Evolutionary conservation across 2,329 filamentous ascomycete genomes (phyloP), one percentile per base, ranked within the genome.

Genomic region (Pseudogymnoascus sp.): DNA sequence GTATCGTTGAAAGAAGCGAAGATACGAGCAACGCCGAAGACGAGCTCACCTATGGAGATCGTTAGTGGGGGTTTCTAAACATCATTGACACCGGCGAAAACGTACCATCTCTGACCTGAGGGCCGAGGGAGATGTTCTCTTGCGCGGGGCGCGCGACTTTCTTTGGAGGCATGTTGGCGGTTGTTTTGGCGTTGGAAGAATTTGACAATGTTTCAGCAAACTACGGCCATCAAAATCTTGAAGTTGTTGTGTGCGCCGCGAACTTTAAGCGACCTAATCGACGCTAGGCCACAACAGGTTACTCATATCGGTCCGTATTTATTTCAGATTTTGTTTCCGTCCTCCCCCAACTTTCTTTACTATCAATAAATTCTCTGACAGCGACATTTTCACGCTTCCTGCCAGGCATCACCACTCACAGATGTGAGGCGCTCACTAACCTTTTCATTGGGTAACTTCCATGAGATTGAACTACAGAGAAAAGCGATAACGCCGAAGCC

Each of bases 81-180:
- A 10, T 21, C 17, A 54, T 60, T 41, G 64, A 50, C 26, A 64
- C 41, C 68, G 17, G 17, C 17, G 17, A 17, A 17, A 69, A 76
- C 85, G 76, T 78, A 93, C 91, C 92, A 85, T 97, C 93, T 77
- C 92, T 89, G 82, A 92, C 90, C 80, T 96, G 90, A 77, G 94
- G 94, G 74, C 94, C 94, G 74, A 97, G 87, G 80, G 89, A 92
- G 84, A 99, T 94, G 83, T 99, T 99, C 88, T 97, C 94, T 83
- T 93, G 87, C 73, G 85, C 84, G 74, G 89, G 86, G 77, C 88
- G 84, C 74, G 85, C 81, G 79, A 87, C 87, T 84, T 93, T 92
- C 87, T 95, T 95, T 79, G 92, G 92, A 80, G 92, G 82, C 93
- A 97, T 97, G 77, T 80, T 90, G 83, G 78, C 73, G 74, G 74